Evolutionary conservation across 2,329 filamentous ascomycete genomes (phyloP).

Genomic region (Stagonosporopsis vannaccii): DNA sequence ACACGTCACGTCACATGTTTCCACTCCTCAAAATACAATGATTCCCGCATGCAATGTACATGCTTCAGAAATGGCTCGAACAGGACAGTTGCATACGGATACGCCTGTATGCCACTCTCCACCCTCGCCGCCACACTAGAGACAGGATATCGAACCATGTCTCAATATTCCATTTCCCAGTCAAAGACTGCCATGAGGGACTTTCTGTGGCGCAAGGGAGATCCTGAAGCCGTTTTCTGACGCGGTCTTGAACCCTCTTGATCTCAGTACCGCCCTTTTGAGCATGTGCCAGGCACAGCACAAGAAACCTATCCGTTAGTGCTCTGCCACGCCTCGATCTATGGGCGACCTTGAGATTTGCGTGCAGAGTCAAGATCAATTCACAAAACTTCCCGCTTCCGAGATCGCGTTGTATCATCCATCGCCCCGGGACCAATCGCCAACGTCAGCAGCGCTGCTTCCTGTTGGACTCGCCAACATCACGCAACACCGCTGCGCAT

Average conservation of each 20-base stretch:
- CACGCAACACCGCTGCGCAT: not conserved
- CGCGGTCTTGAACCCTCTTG: not conserved
- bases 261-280: not conserved
- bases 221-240: not conserved
- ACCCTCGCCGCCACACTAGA: conserved; percentile 2
- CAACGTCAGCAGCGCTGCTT: conserved; percentile 5
- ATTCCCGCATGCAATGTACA: conserved; percentile 10
- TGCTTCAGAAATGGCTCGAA: conserved; percentile 30
- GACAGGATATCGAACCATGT: conserved; percentile 22
- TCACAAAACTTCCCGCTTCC: conserved; percentile 16
- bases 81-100: conserved; percentile 24
- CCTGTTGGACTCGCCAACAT: conserved; percentile 5
- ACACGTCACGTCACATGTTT: conserved; percentile 3
- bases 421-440: conserved; percentile 31
- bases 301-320: not conserved
- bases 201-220: not conserved
- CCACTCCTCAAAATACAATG: conserved; percentile 16
- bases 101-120: not conserved
- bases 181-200: not conserved
- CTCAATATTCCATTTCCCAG: conserved; percentile 31
- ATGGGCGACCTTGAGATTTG: not conserved
- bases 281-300: not conserved
- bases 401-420: conserved; percentile 31
- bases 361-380: conserved; percentile 5
- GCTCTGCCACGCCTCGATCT: not conserved